Evolutionary conservation across 129 eudicot species (phyloP), one percentile per base, ranked within the genome.

Genomic region (Centrapalus pauciflorus): DNA sequence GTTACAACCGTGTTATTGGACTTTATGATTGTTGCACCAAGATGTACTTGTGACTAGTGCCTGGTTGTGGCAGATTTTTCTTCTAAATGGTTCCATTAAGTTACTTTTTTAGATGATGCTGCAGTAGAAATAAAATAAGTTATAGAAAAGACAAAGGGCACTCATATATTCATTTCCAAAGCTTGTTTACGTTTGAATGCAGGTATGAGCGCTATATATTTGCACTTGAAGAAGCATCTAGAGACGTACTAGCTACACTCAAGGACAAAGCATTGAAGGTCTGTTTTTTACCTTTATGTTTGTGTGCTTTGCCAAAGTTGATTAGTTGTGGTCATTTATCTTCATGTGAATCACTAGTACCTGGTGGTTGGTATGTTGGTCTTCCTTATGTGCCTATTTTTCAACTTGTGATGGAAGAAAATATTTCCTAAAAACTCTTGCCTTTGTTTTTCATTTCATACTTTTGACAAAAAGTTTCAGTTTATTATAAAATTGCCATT

Each of bases 221-320:
- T 79, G 93, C 97, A 13, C 88, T 94, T 57, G 97, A 89, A 76
- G 97, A 89, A 77, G 97, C 95, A 25, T 89, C 99, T 35, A 85
- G 77, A 72, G 99, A 94, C 76, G 89, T 84, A 28, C 61, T 94
- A 67, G 79, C 82, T 48, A 76, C 87, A 74, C 95, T 94, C 7
- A 94, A 89, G 70, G 96, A 87, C 84, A 73, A 89, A 76, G 86
- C 99, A 26, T 62, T 94, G 66, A 94, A 89, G 99, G 99, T 94
- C 59, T 46, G 55, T 29, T 34, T n/a, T n/a, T n/a, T 58, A 23
- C 23, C 28, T 24, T 50, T 46, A 52, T 67, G 27, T 35, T 52
- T 66, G 24, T 55, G 29, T 73, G 60, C 30, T 72, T 29, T 74
- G 54, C 51, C 25, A 32, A 19, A 6, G 16, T 62, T 6, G 14